A percentile compares a stretch with the other conserved stretches of the same genome.
Evolutionary conservation across 495 filamentous ascomycete species (phyloP).

Genomic region (Apiosordaria backusii): DNA sequence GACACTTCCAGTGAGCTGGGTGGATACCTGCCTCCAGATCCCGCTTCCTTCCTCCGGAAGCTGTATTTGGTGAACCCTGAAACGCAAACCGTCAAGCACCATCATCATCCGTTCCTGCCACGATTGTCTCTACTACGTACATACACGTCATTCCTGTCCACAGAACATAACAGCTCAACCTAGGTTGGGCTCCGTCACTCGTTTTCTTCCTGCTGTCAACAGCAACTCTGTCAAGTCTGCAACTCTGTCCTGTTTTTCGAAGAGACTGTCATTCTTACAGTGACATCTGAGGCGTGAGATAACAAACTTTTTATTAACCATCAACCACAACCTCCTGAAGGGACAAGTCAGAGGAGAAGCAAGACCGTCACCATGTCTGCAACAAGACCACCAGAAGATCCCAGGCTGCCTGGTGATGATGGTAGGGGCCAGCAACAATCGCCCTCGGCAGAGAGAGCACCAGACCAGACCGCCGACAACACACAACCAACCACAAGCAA

Average conservation of each 20-base stretch:
- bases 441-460: no score
- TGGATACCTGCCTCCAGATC: background rate
- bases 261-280: background rate
- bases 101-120: background rate
- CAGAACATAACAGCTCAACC: background rate
- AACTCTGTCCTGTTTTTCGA: background rate
- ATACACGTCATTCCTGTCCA: background rate
- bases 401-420: background rate
- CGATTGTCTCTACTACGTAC: background rate
- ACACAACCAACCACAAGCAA: conserved; percentile 10
- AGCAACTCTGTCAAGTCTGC: background rate
- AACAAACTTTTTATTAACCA: background rate
- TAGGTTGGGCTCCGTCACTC: background rate
- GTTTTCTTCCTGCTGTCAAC: background rate
- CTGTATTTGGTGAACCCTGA: background rate
- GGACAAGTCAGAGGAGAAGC: background rate
- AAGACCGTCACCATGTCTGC: conserved; percentile 14
- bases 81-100: background rate
- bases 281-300: background rate
- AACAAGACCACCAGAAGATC: conserved; percentile 9
- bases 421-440: background rate
- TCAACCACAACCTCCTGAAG: background rate
- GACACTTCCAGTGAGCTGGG: background rate
- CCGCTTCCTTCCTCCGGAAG: background rate
- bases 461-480: conserved; percentile 1